A percentile compares a stretch with the other conserved stretches of the same genome.
These are phyloP conservation scores for Mucuna pruriens DNA, from an alignment of 306 rosid species.

Conservation along the genomic window DNA sequence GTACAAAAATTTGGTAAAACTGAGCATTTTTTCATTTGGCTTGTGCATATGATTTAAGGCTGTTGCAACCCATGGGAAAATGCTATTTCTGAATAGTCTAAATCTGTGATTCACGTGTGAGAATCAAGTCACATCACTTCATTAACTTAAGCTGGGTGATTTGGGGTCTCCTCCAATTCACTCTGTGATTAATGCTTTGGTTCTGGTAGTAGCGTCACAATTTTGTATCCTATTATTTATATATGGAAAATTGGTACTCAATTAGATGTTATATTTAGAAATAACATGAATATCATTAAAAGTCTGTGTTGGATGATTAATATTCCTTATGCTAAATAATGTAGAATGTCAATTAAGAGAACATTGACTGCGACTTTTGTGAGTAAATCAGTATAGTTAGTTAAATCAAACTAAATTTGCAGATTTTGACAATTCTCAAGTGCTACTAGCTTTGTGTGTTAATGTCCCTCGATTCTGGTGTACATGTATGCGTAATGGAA, in stretches of 20 bases:
- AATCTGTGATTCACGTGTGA: not conserved
- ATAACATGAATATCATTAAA: not conserved
- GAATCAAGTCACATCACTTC: too few relatives aligned
- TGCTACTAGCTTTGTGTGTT: not conserved
- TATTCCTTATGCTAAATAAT: slow-evolving; percentile 14
- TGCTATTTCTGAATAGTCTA: not conserved
- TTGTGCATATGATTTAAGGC: not conserved
- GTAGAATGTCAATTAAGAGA: not conserved
- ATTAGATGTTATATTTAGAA: not conserved
- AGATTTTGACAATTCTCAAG: not conserved
- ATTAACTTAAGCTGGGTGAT: not conserved
- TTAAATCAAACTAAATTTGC: not conserved
- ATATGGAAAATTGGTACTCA: not conserved
- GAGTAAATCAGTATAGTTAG: not conserved
- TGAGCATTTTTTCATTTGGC: not conserved
- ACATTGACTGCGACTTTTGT: not conserved
- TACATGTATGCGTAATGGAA: not conserved
- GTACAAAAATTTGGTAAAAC: too few relatives aligned
- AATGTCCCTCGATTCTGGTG: not conserved
- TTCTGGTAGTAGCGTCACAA: not conserved
- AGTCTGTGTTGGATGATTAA: not conserved
- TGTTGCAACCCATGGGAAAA: not conserved
- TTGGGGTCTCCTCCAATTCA: not conserved
- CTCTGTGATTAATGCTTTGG: not conserved
- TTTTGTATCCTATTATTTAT: not conserved